These are phyloP conservation scores for Botryosphaeria dothidea DNA, from an alignment of 2,329 filamentous ascomycete genomes.

Conservation along the genomic window DNA sequence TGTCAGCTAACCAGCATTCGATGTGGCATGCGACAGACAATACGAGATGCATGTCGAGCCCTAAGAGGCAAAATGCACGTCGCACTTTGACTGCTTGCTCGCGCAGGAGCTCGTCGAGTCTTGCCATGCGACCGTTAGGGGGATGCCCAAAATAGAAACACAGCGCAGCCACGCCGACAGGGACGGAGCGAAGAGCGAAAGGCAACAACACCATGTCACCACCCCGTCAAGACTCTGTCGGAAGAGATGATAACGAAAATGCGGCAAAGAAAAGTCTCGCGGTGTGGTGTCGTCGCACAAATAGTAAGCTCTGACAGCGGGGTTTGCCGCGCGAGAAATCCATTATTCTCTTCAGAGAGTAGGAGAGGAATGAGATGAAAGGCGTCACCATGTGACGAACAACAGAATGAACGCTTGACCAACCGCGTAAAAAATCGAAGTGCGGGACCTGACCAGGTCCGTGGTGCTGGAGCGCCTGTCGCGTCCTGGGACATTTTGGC, in stretches of 20 bases:
- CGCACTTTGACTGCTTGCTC: neutral
- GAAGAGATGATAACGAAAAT: neutral
- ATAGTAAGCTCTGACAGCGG: neutral
- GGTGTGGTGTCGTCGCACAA: neutral
- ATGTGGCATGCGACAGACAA: neutral
- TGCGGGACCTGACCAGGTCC: neutral
- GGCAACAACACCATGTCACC: neutral
- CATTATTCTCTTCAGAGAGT: neutral
- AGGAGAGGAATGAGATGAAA: neutral
- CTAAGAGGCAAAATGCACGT: neutral
- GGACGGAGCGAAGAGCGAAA: neutral
- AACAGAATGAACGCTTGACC: neutral
- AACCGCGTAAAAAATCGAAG: neutral
- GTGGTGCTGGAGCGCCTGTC: neutral
- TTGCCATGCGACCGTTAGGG: neutral
- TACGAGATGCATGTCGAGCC: slow-evolving; percentile 4
- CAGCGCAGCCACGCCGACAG: neutral
- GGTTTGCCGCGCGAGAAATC: too few relatives aligned
- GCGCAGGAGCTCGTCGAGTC: neutral
- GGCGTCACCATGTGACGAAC: too few relatives aligned
- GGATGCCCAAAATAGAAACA: slow-evolving; percentile 2
- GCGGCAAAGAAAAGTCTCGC: neutral
- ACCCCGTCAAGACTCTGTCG: neutral
- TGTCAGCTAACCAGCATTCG: slow-evolving; percentile 3
- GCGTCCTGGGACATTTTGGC: neutral